Evolutionary conservation across 345 rosid species (phyloP), one percentile per base, ranked within the genome.

Genomic region (Eucalyptus grandis): DNA sequence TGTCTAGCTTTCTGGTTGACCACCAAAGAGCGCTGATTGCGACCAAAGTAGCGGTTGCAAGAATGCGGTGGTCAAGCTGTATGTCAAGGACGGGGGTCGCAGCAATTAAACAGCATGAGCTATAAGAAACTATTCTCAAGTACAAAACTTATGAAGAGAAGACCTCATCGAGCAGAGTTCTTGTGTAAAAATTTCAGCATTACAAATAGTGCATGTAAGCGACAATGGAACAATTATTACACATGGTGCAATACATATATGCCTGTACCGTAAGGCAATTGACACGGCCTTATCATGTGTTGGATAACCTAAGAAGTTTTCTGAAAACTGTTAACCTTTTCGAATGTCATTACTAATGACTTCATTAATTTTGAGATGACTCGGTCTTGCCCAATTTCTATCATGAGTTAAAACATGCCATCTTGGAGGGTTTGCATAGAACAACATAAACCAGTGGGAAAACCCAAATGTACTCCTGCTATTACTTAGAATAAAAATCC

Each of bases 21-120:
- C 94, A 97, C 98, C 99, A 96, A 87, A 96, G 60, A 77, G 95
- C 91, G 46, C 96, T 92, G 19, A 96, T 87, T 3, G 98, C 93
- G 6, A 92, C 51, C 89, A 96, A 91, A 9, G 95, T 95, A 40
- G 98, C 90, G 22, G 97, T 92, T 34, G 99, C 99, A n/a, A 98
- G 97, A 90, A 97, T 91, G 26, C 99, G 98, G 87, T 98, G 99
- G 89, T 98, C 96, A 47, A 98, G 95, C 99, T 98, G 90, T 90
- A 88, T 60, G 34, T 21, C 72, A 43, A 6, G n/a, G 85, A 86
- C 7, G 67, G 86, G 3, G 8, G 30, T 21, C 2, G 3, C 9
- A 7, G 86, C 19, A 2, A 54, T 31, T 37, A 51, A 87, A 51
- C 47, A 37, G 15, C 46, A 21, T 24, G 27, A 87, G 12, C 21